Evolutionary conservation across 1,139 yeast species (phyloP).

Genomic region (Yamadazyma siamensis): DNA sequence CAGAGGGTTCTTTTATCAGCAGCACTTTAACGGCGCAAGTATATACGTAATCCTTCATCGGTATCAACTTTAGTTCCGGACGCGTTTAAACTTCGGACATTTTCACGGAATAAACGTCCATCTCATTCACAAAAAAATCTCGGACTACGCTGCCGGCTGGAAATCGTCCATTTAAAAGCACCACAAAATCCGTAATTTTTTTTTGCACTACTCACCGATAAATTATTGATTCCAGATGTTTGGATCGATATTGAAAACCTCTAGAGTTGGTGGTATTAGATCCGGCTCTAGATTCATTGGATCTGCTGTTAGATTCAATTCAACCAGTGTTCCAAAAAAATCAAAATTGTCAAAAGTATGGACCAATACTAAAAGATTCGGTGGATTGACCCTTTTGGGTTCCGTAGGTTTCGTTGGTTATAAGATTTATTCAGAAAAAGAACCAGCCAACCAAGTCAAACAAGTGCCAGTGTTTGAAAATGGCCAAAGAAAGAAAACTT

Average conservation of each 20-base stretch:
- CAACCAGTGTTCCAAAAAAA: conserved; percentile 7
- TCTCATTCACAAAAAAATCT: conserved; percentile 4
- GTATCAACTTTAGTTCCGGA: no score
- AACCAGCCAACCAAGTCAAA: conserved; percentile 53
- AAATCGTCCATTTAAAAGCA: conserved; percentile 9
- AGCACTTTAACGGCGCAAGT: no score
- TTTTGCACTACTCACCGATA: background rate
- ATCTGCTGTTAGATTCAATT: conserved; percentile 11
- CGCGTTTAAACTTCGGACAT: no score
- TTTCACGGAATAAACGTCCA: no score
- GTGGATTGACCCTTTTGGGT: conserved; percentile 28
- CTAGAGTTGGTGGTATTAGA: conserved; percentile 2
- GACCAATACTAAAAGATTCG: conserved; percentile 27
- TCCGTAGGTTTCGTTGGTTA: conserved; percentile 50
- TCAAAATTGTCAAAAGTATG: conserved; percentile 19
- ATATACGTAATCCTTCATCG: no score
- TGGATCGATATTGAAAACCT: conserved; percentile 3
- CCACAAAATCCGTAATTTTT: background rate
- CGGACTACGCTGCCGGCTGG: conserved; percentile 11
- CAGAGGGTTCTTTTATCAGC: no score
- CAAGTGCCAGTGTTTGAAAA: conserved; percentile 58
- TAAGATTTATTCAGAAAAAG: conserved; percentile 58
- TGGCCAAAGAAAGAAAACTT: conserved; percentile 80
- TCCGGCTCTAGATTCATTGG: conserved; percentile 1
- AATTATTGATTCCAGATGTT: conserved; percentile 4